Conservation (phyloP, 192 early-diverging fungal genomes). For the Chytriomyces confervae region DNA sequence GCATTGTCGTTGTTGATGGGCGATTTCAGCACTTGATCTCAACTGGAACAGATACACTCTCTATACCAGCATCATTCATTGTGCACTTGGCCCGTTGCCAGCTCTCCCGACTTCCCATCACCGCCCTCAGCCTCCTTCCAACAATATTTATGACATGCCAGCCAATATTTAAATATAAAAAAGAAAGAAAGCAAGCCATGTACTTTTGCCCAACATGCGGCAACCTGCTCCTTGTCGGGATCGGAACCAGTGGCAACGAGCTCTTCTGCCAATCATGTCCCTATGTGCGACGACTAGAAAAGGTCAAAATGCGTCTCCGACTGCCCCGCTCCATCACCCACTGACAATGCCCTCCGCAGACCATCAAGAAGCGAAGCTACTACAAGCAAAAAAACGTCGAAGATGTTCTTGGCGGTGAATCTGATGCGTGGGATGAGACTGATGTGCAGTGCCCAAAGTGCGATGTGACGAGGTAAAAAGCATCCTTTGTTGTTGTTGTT, state of each 20-base stretch:
- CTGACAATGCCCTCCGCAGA: slow-evolving; percentile 16
- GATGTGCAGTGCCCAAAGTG: slow-evolving; percentile 58
- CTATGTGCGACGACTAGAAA: slow-evolving; percentile 75
- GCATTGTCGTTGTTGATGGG: too few relatives aligned
- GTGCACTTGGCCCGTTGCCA: too few relatives aligned
- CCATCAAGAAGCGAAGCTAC: slow-evolving; percentile 66
- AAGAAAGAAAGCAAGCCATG: slow-evolving; percentile 54
- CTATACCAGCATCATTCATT: too few relatives aligned
- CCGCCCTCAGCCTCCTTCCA: too few relatives aligned
- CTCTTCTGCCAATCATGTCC: slow-evolving; percentile 88
- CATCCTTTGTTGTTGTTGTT: neutral
- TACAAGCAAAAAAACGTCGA: slow-evolving; percentile 87
- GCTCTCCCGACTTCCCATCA: too few relatives aligned
- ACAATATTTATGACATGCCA: too few relatives aligned
- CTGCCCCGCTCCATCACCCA: neutral
- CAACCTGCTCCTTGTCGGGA: slow-evolving; percentile 80
- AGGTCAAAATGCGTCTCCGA: slow-evolving; percentile 30
- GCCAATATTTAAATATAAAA: neutral
- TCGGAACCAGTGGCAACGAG: slow-evolving; percentile 61
- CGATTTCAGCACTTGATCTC: too few relatives aligned
- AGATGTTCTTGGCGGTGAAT: slow-evolving; percentile 92
- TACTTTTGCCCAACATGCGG: slow-evolving; percentile 89
- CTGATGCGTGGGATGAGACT: slow-evolving; percentile 80
- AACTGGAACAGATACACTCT: too few relatives aligned
- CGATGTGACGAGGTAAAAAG: slow-evolving; percentile 40